Conservation (phyloP, 176 grass and related monocot species). For the Oryza punctata region DNA sequence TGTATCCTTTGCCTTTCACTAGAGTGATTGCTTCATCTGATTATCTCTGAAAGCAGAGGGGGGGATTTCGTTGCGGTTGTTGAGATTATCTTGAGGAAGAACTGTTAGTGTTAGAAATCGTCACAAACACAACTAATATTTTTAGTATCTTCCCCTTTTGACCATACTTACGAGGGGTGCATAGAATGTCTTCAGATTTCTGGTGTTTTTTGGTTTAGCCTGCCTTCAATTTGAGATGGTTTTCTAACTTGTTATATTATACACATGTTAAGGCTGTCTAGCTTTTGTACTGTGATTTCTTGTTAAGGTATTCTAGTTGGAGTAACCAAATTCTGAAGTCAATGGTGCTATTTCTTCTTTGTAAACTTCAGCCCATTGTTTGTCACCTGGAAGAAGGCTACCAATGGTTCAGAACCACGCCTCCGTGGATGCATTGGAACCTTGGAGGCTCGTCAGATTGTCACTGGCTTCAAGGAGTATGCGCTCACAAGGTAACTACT, state of each 20-base stretch:
- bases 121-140: background rate
- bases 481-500: slow-evolving; percentile 79
- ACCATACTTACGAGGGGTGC: background rate
- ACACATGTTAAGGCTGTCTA: background rate
- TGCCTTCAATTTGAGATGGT: background rate
- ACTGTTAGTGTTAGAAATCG: background rate
- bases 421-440: slow-evolving; percentile 97
- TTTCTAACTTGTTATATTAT: background rate
- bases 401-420: slow-evolving; percentile 86
- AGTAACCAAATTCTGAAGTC: background rate
- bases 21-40: background rate
- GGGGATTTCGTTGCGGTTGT: background rate
- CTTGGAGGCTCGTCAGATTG: slow-evolving; percentile 79
- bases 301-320: background rate
- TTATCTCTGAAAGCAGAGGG: background rate
- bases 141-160: background rate
- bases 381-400: slow-evolving; percentile 98
- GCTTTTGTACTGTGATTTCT: background rate
- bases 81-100: background rate
- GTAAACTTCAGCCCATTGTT: slow-evolving; percentile 86
- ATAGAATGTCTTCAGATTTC: background rate
- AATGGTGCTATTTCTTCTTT: slow-evolving; percentile 20
- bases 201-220: background rate
- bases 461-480: slow-evolving; percentile 89
- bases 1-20: background rate